Base-by-base conservation (phyloP, 116 monocot genomes). In the Thalassia testudinum region DNA sequence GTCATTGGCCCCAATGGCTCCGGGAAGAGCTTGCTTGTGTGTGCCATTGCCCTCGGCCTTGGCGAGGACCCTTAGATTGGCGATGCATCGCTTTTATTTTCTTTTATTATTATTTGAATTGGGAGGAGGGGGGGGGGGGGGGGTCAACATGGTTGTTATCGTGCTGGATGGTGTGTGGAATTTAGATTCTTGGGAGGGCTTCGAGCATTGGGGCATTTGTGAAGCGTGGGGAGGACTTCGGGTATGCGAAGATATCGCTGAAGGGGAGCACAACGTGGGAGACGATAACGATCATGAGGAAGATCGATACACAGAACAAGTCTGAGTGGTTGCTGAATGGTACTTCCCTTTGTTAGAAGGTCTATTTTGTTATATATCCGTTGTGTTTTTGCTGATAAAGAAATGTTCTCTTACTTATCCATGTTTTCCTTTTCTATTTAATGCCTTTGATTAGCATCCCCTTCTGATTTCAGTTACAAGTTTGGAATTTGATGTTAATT, bases 1-100 rank as follows among this genome's bases (percentile, higher is more conserved):
- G 88, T 95, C 42, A 67, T 95, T 21, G 95, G 95, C 0, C 95
- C 95, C 44, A 95, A 95, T 24, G 95, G 95, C 1, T 88, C 88
- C 7, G 95, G 95, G 20, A 95, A 95, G 79, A 95, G 95, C 66
- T 95, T 88, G 17, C 66, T 95, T 23, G 95, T 95, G 25, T 95
- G 95, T 54, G 95, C 95, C 62, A 81, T 95, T 24, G 95, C 88
- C 19, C 82, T 95, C 28, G 88, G 85, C 27, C 88, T 95, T 29
- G 76, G 72, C 14, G 95, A 78, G 13, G 95, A 95, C 37, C 95
- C 95, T 11, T 77, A 84, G 76, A 87, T 87, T 7, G 23, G 23
- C 12, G 5, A 21, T 50, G 7, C 10, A 45, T 45, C 10, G 30
- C 10, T 3, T 34, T 34, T 5, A 34, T 34, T 3, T 10, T 34